Evolutionary conservation across 305 asterid species (phyloP).

Genomic region (Withania somnifera): DNA sequence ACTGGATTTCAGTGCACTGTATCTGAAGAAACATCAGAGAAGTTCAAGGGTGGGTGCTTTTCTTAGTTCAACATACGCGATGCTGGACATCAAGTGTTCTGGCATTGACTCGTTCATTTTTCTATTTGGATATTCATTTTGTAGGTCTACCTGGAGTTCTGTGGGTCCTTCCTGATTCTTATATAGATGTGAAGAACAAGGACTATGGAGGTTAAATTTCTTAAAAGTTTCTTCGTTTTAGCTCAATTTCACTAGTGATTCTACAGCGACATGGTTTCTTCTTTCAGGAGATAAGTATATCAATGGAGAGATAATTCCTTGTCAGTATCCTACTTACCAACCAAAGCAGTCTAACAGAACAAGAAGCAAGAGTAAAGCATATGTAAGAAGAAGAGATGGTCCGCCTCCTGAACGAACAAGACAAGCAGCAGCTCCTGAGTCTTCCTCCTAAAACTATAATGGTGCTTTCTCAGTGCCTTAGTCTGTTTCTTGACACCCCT

Average conservation of each 20-base stretch:
- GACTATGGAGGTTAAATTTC: constrained; percentile 87
- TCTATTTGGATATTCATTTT: not conserved
- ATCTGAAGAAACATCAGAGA: constrained; percentile 97
- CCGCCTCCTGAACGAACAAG: constrained; percentile 60
- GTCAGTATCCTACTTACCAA: constrained; percentile 90
- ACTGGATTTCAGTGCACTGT: constrained; percentile 97
- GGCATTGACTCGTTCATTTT: not conserved
- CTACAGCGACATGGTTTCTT: not conserved
- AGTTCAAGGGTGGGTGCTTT: constrained; percentile 62
- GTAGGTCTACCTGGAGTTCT: constrained; percentile 93
- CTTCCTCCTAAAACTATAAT: constrained; percentile 16
- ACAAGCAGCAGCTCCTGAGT: constrained; percentile 61
- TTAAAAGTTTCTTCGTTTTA: not conserved
- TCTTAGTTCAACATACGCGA: not conserved
- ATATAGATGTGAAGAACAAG: constrained; percentile 92
- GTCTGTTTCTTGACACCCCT: not conserved
- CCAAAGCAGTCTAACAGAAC: constrained; percentile 59
- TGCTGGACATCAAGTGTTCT: not conserved
- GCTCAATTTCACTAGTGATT: not conserved
- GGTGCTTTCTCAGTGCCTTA: not conserved
- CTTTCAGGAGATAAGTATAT: constrained; percentile 78
- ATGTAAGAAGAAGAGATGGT: constrained; percentile 89
- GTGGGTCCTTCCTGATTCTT: constrained; percentile 97
- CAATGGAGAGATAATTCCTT: constrained; percentile 92
- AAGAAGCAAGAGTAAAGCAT: constrained; percentile 79